A percentile compares a stretch with the other conserved stretches of the same genome.
phyloP scores from a whole-genome alignment of 192 early-diverging fungal genomes.

The Glomus cerebriforme region DNA sequence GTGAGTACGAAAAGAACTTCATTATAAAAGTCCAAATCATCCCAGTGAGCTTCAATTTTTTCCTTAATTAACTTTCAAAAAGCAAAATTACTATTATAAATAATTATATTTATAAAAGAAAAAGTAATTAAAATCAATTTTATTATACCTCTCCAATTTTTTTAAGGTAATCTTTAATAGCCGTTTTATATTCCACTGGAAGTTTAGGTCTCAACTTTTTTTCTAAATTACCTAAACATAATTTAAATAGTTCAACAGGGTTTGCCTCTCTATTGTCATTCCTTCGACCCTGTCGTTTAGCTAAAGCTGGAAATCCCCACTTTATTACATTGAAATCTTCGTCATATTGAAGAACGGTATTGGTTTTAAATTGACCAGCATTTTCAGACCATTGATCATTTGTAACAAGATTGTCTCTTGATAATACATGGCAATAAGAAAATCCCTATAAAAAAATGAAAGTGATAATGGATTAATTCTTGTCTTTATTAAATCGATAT shows the following conservation, averaged over 20 bases:
- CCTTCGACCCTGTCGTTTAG: not conserved
- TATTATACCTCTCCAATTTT: not conserved
- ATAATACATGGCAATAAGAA: not conserved
- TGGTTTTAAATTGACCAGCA: not conserved
- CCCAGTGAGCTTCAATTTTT: not conserved
- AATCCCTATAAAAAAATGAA: not conserved
- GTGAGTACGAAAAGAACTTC: not conserved
- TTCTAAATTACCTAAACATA: not conserved
- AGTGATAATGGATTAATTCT: too few relatives aligned
- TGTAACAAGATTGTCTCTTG: not conserved
- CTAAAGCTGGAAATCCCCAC: not conserved
- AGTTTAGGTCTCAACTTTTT: conserved; percentile 10
- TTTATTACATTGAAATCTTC: not conserved
- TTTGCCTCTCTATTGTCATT: not conserved
- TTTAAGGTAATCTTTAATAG: not conserved
- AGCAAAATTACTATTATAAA: not conserved
- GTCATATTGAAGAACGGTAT: not conserved
- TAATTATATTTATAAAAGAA: not conserved
- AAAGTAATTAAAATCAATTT: not conserved
- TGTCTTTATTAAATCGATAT: too few relatives aligned
- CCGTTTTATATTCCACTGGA: not conserved
- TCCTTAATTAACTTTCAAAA: not conserved
- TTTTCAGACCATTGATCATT: not conserved
- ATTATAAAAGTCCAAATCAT: not conserved
- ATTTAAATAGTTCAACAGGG: not conserved